Evolutionary conservation across 805 yeast genomes (phyloP).

Genomic region (Zygosaccharomyces rouxii): DNA sequence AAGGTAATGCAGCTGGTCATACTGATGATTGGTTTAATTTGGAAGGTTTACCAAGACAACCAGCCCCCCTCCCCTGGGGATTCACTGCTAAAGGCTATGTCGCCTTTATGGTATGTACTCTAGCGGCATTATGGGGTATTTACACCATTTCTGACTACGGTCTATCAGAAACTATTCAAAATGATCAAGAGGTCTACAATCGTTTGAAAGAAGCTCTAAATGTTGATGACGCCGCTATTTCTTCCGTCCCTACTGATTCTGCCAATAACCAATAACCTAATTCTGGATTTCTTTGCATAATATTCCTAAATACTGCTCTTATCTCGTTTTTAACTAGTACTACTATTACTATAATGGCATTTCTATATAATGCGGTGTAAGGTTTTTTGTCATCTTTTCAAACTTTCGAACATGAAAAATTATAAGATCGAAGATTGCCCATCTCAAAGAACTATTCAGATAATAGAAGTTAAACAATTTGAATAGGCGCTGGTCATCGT

Average conservation of each 20-base stretch:
- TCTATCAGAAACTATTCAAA: conserved; percentile 53
- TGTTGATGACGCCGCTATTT: conserved; percentile 19
- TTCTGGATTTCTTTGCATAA: neutral
- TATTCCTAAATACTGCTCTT: neutral
- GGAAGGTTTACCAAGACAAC: conserved; percentile 57
- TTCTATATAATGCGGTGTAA: conserved; percentile 6
- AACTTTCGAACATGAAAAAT: conserved; percentile 1
- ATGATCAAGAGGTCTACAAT: conserved; percentile 41
- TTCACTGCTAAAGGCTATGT: conserved; percentile 67
- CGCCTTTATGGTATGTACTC: conserved; percentile 52
- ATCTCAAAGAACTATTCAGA: neutral
- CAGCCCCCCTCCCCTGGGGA: conserved; percentile 60
- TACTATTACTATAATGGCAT: neutral
- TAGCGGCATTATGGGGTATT: conserved; percentile 57
- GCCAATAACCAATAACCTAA: neutral
- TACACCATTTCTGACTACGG: conserved; percentile 59
- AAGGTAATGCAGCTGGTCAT: conserved; percentile 76
- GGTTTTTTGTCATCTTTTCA: conserved; percentile 1
- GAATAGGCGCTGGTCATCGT: conserved; percentile 1
- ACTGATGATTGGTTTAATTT: conserved; percentile 51
- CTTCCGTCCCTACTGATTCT: neutral
- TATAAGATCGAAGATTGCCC: neutral
- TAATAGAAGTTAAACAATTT: neutral
- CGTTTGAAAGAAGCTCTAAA: conserved; percentile 38
- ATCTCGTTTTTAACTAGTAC: neutral